Conservation (phyloP, 75 land plant species). For the Cupressus sempervirens region DNA sequence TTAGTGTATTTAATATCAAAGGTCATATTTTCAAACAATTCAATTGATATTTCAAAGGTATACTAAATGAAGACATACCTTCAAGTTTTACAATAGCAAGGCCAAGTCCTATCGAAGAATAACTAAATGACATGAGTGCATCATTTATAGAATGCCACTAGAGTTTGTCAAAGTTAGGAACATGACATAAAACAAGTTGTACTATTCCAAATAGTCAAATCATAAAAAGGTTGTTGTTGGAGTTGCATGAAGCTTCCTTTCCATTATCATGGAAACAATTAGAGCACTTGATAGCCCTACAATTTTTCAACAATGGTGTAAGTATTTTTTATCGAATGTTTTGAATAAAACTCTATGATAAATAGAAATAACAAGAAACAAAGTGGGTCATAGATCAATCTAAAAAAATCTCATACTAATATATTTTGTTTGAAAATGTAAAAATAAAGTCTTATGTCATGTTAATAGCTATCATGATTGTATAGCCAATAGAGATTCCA, state of each 20-base stretch:
- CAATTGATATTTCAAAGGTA: too few species aligned
- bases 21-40: too few species aligned
- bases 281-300: slow-evolving; percentile 69
- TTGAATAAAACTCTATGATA: too few species aligned
- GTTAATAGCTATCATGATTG: slow-evolving; percentile 60
- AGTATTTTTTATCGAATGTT: too few species aligned
- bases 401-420: too few species aligned
- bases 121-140: slow-evolving; percentile 76
- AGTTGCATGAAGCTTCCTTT: slow-evolving; percentile 35
- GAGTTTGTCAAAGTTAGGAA: slow-evolving; percentile 58
- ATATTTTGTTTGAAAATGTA: neutral
- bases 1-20: neutral
- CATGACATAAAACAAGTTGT: slow-evolving; percentile 61
- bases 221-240: too few species aligned
- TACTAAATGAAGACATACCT: slow-evolving; percentile 20
- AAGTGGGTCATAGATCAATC: too few species aligned
- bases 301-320: neutral
- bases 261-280: slow-evolving; percentile 71
- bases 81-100: slow-evolving; percentile 52
- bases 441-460: slow-evolving; percentile 39
- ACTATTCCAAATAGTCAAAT: slow-evolving; percentile 45
- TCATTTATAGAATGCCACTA: slow-evolving; percentile 84
- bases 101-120: slow-evolving; percentile 64
- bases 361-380: too few species aligned
- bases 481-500: slow-evolving; percentile 58